Evolutionary conservation across 2,329 filamentous ascomycete species (phyloP), one percentile per base, ranked within the genome.

Genomic region (Herpotrichia juniperi): DNA sequence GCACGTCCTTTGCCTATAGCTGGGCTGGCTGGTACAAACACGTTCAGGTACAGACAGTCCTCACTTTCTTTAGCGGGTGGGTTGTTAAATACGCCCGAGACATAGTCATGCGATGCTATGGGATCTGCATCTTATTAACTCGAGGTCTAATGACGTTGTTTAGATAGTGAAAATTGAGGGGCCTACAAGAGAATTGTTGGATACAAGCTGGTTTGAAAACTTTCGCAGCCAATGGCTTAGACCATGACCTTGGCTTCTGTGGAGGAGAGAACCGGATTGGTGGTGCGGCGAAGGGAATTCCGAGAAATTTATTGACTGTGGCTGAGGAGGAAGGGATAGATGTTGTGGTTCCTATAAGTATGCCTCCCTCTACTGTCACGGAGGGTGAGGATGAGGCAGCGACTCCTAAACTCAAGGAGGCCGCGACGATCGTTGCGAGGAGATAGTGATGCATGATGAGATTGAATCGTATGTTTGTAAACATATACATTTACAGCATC

Each of bases 21-120:
- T 26, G 37, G 19, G 14, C 40, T 49, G 14, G 31, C 35, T 16
- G 50, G 50, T 1, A 66, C 69, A 24, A 68, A 69, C 1, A 77
- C 66, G 52, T 78, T 75, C 8, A 76, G 58, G 25, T 74, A 69
- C 26, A 77, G 51, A 53, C 75, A 78, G 48, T 77, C 73, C 47
- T 78, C 74, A 8, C 60, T 66, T 42, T 71, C 68, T 16, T 54
- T 48, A 3, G 58, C 56, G 10, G 60, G 45, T 19, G 57, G 63
- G 12, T 63, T 61, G 22, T 69, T 68, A 50, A 68, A 68, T 2
- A 69, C 37, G 0, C 16, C 31, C 28, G 57, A 39, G 1, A 55
- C 59, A 1, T 66, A 50, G 7, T 57, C 50, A 2, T 54, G 51
- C n/a, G 32, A 53, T 26, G 51, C 54, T 22, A 57, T 32, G 5